Evolutionary conservation across 495 filamentous ascomycete genomes (phyloP).

Genomic region (Aspergillus ostianus): DNA sequence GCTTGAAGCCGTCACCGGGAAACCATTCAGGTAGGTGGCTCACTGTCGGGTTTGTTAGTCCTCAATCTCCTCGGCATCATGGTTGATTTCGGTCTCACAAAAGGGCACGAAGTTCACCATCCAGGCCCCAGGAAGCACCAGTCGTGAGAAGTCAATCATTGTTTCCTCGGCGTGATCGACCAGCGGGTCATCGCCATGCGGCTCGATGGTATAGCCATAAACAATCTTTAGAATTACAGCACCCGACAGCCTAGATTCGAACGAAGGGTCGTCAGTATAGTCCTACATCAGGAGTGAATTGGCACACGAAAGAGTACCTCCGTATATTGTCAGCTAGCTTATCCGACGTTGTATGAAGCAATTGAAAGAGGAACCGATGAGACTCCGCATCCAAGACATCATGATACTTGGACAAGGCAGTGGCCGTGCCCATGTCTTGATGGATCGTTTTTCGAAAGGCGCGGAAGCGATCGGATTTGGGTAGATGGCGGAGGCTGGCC

Average conservation of each 20-base stretch:
- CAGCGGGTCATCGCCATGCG: slow-evolving; percentile 37
- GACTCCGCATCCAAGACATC: too few relatives aligned
- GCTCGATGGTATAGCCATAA: slow-evolving; percentile 47
- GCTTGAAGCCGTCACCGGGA: slow-evolving; percentile 50
- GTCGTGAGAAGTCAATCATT: slow-evolving; percentile 36
- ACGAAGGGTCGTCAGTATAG: neutral
- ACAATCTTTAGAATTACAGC: slow-evolving; percentile 43
- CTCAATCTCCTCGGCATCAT: neutral
- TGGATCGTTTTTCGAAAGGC: slow-evolving; percentile 41
- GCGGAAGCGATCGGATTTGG: slow-evolving; percentile 37
- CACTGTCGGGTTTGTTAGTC: slow-evolving; percentile 23
- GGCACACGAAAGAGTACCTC: too few relatives aligned
- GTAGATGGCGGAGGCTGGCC: slow-evolving; percentile 30
- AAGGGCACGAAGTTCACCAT: slow-evolving; percentile 40
- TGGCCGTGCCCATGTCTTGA: slow-evolving; percentile 28
- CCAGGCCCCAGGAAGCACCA: slow-evolving; percentile 38
- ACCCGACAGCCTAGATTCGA: slow-evolving; percentile 28
- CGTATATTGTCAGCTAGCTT: too few relatives aligned
- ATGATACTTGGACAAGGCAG: too few relatives aligned
- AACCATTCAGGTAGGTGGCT: slow-evolving; percentile 47
- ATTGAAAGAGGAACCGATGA: too few relatives aligned
- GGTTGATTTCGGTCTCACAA: slow-evolving; percentile 3
- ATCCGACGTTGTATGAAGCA: too few relatives aligned
- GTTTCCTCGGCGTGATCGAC: slow-evolving; percentile 35
- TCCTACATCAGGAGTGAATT: too few relatives aligned